Percentiles rank a stretch among this genome's conserved stretches.
Evolutionary conservation across 352 stramenopile genomes (phyloP).

Genomic region (Globisporangium rhizosaccharum): DNA sequence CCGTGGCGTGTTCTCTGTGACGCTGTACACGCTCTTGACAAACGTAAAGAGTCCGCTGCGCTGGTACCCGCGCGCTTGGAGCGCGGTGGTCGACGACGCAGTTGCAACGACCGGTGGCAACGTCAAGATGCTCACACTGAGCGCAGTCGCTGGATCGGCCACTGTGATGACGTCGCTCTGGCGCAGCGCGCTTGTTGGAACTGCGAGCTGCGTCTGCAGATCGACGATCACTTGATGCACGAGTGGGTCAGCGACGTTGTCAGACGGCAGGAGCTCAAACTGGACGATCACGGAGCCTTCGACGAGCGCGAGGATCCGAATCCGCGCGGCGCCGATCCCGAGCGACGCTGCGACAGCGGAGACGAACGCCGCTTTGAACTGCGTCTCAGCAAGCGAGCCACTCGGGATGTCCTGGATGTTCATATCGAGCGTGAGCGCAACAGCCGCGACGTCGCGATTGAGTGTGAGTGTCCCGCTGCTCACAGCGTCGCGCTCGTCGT

Average conservation of each 20-base stretch:
- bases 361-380: slow-evolving; percentile 46
- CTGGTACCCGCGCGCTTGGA: slow-evolving; percentile 55
- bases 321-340: slow-evolving; percentile 38
- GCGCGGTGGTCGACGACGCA: slow-evolving; percentile 8
- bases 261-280: slow-evolving; percentile 48
- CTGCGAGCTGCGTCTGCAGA: slow-evolving; percentile 32
- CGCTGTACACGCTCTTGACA: slow-evolving; percentile 36
- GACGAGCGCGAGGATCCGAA: slow-evolving; percentile 43
- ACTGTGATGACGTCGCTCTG: slow-evolving; percentile 25
- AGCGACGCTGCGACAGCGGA: slow-evolving; percentile 28
- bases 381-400: slow-evolving; percentile 38
- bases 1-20: slow-evolving; percentile 44
- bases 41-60: slow-evolving; percentile 62
- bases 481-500: slow-evolving; percentile 24
- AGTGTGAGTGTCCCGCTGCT: slow-evolving; percentile 28
- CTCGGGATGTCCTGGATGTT: slow-evolving; percentile 47
- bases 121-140: slow-evolving; percentile 27
- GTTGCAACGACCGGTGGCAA: neutral
- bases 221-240: slow-evolving; percentile 41
- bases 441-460: slow-evolving; percentile 42
- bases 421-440: slow-evolving; percentile 51
- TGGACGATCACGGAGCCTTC: slow-evolving; percentile 62
- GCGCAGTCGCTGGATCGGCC: slow-evolving; percentile 24
- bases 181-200: slow-evolving; percentile 33
- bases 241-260: slow-evolving; percentile 38